Percentiles rank a stretch among this genome's conserved stretches.
phyloP scores from a whole-genome alignment of 2,329 filamentous ascomycete species.

The Hawksworthiomyces lignivorus region DNA sequence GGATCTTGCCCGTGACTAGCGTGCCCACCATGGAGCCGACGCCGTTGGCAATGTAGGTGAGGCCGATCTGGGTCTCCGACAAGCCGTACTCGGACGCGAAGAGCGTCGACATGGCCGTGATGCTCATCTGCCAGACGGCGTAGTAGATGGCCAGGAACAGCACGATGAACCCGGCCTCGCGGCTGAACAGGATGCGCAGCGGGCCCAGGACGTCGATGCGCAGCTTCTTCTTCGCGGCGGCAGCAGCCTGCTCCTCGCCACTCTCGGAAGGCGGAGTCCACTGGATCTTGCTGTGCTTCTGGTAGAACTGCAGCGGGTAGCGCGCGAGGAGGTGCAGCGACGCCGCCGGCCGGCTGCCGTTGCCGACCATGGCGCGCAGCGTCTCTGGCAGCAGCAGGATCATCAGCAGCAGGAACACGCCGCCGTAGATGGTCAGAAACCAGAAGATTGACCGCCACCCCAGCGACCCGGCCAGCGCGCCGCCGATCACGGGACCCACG shows the following conservation, averaged over 20 bases:
- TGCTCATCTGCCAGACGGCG: conserved; percentile 46
- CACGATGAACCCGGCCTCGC: conserved; percentile 47
- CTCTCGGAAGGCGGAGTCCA: conserved; percentile 18
- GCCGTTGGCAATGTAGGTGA: conserved; percentile 48
- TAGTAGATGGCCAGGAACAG: conserved; percentile 48
- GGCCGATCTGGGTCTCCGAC: conserved; percentile 41
- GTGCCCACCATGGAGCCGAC: conserved; percentile 40
- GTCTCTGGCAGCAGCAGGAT: conserved; percentile 51
- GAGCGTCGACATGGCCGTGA: conserved; percentile 44
- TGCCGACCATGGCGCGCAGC: conserved; percentile 51
- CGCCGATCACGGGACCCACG: conserved; percentile 55
- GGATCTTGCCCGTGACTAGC: conserved; percentile 45
- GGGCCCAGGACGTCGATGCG: conserved; percentile 52
- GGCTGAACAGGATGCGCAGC: conserved; percentile 45
- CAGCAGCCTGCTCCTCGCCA: neutral
- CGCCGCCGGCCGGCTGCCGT: conserved; percentile 49
- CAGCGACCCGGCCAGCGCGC: conserved; percentile 52
- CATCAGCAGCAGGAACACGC: conserved; percentile 44
- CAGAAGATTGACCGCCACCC: conserved; percentile 63
- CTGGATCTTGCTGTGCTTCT: conserved; percentile 16
- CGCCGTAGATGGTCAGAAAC: conserved; percentile 53
- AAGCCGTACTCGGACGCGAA: conserved; percentile 39
- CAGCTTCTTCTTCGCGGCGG: conserved; percentile 39
- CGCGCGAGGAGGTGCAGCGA: conserved; percentile 49
- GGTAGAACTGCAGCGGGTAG: conserved; percentile 36